Conservation (phyloP, 73 alveolate species). For the Paramecium pentaurelia region DNA sequence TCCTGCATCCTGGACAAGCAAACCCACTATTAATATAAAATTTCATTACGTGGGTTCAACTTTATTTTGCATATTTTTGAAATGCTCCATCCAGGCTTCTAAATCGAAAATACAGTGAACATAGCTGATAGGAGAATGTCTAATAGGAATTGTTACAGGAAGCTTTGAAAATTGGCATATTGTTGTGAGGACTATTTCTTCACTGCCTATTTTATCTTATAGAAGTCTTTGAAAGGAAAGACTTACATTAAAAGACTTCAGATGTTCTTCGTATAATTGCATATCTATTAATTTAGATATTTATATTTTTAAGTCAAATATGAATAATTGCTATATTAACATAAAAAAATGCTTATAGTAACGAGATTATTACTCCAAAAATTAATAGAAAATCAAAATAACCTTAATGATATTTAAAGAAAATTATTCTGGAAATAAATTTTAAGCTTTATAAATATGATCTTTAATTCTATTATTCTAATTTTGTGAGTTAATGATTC, state of each 20-base stretch:
- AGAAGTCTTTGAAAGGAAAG: not conserved
- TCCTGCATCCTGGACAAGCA: constrained; percentile 1
- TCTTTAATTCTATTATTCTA: no score
- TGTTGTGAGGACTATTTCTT: not conserved
- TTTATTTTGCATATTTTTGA: not conserved
- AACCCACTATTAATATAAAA: not conserved
- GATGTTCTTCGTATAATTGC: not conserved
- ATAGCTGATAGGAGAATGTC: constrained; percentile 14
- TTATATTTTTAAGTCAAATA: not conserved
- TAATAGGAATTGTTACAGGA: not conserved
- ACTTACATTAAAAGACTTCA: not conserved
- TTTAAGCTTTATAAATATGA: no score
- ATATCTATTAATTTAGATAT: not conserved
- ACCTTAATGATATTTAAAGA: no score
- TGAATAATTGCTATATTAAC: not conserved
- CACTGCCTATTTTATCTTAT: not conserved
- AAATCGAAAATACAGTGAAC: not conserved
- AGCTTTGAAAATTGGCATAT: not conserved
- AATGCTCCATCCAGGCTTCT: not conserved
- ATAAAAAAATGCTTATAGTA: not conserved
- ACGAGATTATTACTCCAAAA: no score
- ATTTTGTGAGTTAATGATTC: no score
- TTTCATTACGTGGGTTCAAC: not conserved
- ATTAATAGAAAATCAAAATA: not conserved
- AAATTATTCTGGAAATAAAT: no score